A percentile compares a stretch with the other conserved stretches of the same genome.
phyloP scores from a whole-genome alignment of 345 rosid species.

The Hypericum androsaemum region DNA sequence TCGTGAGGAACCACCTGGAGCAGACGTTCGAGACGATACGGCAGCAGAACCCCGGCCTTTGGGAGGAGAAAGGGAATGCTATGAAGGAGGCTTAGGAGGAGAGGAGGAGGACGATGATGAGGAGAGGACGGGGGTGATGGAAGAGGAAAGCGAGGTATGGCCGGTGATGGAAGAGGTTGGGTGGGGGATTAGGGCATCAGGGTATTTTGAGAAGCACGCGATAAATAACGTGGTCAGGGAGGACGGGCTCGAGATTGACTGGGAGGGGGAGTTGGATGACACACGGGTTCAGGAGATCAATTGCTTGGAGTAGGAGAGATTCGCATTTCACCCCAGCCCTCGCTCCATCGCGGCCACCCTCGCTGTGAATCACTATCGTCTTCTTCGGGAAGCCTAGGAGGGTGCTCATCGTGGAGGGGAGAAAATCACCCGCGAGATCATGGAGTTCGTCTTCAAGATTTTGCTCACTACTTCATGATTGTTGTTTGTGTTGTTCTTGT shows the following conservation, averaged over 20 bases:
- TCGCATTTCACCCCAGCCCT: slow-evolving; percentile 92
- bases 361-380: too few species aligned
- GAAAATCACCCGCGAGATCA: too few species aligned
- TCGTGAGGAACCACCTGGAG: slow-evolving; percentile 54
- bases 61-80: slow-evolving; percentile 37
- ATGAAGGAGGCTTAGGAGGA: slow-evolving; percentile 15
- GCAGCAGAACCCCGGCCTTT: slow-evolving; percentile 38
- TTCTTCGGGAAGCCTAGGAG: too few species aligned
- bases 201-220: slow-evolving; percentile 72
- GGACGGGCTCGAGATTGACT: slow-evolving; percentile 68
- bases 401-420: too few species aligned
- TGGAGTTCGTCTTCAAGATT: too few species aligned
- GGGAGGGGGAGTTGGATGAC: slow-evolving; percentile 89
- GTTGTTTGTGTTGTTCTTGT: too few species aligned
- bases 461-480: too few species aligned
- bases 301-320: slow-evolving; percentile 82
- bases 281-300: slow-evolving; percentile 80
- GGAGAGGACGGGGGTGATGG: slow-evolving; percentile 50
- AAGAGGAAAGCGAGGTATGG: slow-evolving; percentile 77
- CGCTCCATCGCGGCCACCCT: too few species aligned
- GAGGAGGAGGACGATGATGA: slow-evolving; percentile 8
- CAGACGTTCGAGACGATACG: slow-evolving; percentile 56
- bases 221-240: slow-evolving; percentile 77
- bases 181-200: slow-evolving; percentile 87
- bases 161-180: slow-evolving; percentile 91